These are phyloP conservation scores for Vaucheria bursata DNA, from an alignment of 352 stramenopile species.

Conservation along the genomic window DNA sequence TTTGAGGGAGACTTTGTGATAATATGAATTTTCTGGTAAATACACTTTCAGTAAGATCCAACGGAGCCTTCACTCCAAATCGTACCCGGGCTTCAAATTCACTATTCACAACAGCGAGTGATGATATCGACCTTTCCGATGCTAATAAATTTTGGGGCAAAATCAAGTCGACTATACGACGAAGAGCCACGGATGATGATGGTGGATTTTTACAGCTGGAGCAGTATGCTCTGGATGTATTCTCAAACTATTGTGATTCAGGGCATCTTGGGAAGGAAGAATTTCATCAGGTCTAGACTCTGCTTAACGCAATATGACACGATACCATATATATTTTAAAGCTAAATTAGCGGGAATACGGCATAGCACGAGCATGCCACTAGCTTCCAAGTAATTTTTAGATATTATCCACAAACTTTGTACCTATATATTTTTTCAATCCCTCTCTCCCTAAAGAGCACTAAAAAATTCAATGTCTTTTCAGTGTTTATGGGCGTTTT, in stretches of 20 bases:
- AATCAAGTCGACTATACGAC: no score
- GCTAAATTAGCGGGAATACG: constrained; percentile 10
- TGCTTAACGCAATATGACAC: constrained; percentile 5
- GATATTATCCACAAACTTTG: not conserved
- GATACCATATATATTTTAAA: constrained; percentile 19
- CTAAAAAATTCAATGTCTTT: no score
- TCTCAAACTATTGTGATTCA: constrained; percentile 26
- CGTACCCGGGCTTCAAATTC: no score
- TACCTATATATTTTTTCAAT: not conserved
- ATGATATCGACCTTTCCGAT: no score
- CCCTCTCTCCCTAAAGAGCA: not conserved
- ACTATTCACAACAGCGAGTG: no score
- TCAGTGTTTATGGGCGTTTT: not conserved
- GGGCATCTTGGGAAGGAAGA: constrained; percentile 19
- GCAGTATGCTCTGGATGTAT: constrained; percentile 28
- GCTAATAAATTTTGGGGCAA: no score
- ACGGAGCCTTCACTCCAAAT: no score
- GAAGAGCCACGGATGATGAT: no score
- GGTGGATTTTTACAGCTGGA: constrained; percentile 35
- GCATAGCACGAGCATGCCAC: constrained; percentile 23
- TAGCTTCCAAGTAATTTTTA: constrained; percentile 5
- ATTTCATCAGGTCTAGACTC: constrained; percentile 23
- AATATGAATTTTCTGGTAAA: no score
- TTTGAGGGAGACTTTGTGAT: no score
- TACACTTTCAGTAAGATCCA: no score